phyloP scores from a whole-genome alignment of 345 rosid genomes.

The Arabidopsis suecica region DNA sequence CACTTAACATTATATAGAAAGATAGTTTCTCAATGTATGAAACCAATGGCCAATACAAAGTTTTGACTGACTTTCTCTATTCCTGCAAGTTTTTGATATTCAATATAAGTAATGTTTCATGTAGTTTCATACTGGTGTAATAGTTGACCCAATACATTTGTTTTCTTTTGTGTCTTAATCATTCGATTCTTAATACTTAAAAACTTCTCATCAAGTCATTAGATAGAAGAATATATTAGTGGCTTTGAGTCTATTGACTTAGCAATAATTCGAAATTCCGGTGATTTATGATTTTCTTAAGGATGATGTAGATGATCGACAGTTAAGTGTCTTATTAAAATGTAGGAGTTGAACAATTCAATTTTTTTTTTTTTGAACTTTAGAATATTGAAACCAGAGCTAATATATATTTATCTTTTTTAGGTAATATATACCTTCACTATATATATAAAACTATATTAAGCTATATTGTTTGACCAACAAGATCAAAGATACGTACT shows the following conservation, averaged over 20 bases:
- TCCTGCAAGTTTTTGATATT: slow-evolving; percentile 4
- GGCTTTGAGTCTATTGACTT: slow-evolving; percentile 28
- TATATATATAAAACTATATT: background rate
- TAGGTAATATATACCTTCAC: slow-evolving; percentile 16
- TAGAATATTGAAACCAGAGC: background rate
- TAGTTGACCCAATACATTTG: background rate
- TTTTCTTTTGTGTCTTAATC: background rate
- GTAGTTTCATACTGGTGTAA: slow-evolving; percentile 10
- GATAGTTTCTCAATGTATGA: slow-evolving; percentile 16
- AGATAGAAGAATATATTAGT: background rate
- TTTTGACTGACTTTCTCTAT: slow-evolving; percentile 21
- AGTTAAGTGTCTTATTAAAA: background rate
- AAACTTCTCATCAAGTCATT: background rate
- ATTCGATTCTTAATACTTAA: background rate
- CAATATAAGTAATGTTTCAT: background rate
- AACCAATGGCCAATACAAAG: slow-evolving; percentile 22
- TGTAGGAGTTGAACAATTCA: slow-evolving; percentile 1
- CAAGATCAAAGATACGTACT: slow-evolving; percentile 15
- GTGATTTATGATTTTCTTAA: background rate
- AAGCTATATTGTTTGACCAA: slow-evolving; percentile 27
- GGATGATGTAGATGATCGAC: slow-evolving; percentile 27
- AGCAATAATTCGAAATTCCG: background rate
- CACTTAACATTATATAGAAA: slow-evolving; percentile 20
- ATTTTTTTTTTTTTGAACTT: no score
- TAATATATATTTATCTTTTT: background rate